phyloP scores from a whole-genome alignment of 208 protist genomes.

The Wallacemonas collosoma region DNA sequence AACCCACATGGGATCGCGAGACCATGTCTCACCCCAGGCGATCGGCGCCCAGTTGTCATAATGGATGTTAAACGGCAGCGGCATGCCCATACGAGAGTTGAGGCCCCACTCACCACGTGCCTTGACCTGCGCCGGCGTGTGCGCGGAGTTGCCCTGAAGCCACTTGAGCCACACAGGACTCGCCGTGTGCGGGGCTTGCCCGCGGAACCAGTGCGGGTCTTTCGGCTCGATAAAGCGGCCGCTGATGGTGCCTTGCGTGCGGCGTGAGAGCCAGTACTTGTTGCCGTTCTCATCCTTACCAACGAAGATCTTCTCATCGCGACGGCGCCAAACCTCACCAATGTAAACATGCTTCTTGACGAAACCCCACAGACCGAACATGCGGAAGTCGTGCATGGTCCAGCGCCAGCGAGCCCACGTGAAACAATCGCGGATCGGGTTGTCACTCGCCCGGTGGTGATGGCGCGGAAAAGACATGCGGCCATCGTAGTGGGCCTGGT shows the following conservation, averaged over 20 bases:
- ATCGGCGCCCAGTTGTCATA: conserved; percentile 77
- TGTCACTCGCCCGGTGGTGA: conserved; percentile 81
- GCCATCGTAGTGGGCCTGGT: conserved; percentile 75
- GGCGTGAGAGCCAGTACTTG: conserved; percentile 85
- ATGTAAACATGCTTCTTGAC: conserved; percentile 83
- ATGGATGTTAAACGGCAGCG: conserved; percentile 87
- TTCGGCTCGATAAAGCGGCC: conserved; percentile 74
- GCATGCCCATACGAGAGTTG: conserved; percentile 81
- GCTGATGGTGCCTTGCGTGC: conserved; percentile 48
- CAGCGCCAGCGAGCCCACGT: conserved; percentile 78
- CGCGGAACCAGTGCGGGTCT: conserved; percentile 90
- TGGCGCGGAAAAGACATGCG: conserved; percentile 69
- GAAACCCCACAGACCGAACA: conserved; percentile 88
- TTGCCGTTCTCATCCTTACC: conserved; percentile 92
- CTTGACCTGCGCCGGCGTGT: conserved; percentile 86
- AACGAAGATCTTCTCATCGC: conserved; percentile 93
- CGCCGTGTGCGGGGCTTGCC: conserved; percentile 63
- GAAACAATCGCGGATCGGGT: conserved; percentile 71
- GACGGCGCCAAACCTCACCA: conserved; percentile 83
- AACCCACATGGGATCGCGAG: conserved; percentile 87
- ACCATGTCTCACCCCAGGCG: conserved; percentile 63
- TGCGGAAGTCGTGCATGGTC: conserved; percentile 89
- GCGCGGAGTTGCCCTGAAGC: conserved; percentile 75
- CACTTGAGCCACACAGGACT: conserved; percentile 87
- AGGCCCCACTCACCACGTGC: conserved; percentile 88